Conservation (phyloP, 1,284 basidiomycete genomes). For the Farysia itapuensis region DNA sequence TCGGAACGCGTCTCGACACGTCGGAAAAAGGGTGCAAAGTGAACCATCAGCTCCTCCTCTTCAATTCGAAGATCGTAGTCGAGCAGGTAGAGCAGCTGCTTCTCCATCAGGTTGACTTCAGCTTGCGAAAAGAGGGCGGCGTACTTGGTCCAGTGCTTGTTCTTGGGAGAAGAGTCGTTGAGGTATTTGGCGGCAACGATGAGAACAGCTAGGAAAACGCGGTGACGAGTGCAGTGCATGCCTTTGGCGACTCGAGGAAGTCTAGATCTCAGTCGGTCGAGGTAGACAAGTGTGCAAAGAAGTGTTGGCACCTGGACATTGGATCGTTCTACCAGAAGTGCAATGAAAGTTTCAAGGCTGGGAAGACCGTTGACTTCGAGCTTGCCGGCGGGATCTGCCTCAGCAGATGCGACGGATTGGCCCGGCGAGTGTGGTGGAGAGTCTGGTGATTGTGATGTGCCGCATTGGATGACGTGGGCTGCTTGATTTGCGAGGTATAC, state of each 20-base stretch:
- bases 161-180: constrained; percentile 85
- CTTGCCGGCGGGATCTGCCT: constrained; percentile 52
- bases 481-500: constrained; percentile 58
- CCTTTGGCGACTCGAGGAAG: constrained; percentile 84
- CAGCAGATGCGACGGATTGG: constrained; percentile 43
- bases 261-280: constrained; percentile 79
- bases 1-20: constrained; percentile 53
- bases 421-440: constrained; percentile 51
- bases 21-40: constrained; percentile 59
- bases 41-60: constrained; percentile 57
- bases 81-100: constrained; percentile 66
- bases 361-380: constrained; percentile 66
- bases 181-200: constrained; percentile 97
- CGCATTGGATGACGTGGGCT: constrained; percentile 58
- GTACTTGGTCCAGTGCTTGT: constrained; percentile 75
- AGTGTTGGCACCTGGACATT: constrained; percentile 91
- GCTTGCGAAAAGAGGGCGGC: constrained; percentile 69
- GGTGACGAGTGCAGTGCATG: constrained; percentile 87
- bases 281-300: constrained; percentile 87
- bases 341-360: constrained; percentile 83
- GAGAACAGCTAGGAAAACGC: constrained; percentile 90
- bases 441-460: constrained; percentile 37
- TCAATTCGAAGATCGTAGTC: constrained; percentile 60
- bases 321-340: constrained; percentile 77
- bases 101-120: constrained; percentile 91